Evolutionary conservation across 345 rosid species (phyloP), one percentile per base, ranked within the genome.

Genomic region (Clarkia xantiana): DNA sequence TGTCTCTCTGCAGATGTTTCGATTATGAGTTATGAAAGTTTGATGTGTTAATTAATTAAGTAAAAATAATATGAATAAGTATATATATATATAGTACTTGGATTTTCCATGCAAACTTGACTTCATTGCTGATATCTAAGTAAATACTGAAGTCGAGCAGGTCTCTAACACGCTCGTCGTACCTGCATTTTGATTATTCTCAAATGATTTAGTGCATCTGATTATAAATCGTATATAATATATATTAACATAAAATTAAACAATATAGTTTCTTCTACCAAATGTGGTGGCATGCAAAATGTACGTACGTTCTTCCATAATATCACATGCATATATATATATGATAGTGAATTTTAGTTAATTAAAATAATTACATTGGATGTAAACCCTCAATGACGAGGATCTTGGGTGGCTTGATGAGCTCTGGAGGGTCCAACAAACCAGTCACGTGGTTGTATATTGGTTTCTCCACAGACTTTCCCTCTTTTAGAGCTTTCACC

Each of bases 331-430:
- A 44, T 44, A 44, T 14, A n/a, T n/a, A n/a, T n/a, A n/a, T n/a
- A n/a, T n/a, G n/a, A n/a, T n/a, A n/a, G n/a, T n/a, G n/a, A n/a
- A n/a, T n/a, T n/a, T n/a, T n/a, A n/a, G n/a, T n/a, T n/a, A n/a
- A n/a, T n/a, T n/a, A n/a, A n/a, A n/a, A n/a, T 12, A 13, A 22
- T 84, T 79, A 91, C 98, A 91, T 86, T 25, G 98, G 98, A 54
- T 91, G 98, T 53, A 91, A 66, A 12, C 98, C 98, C 80, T 91
- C 98, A 57, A 91, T 86, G 60, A 91, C 96, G 40, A 83, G 89
- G 64, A 91, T 86, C 87, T 79, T 91, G 10, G 98, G 98, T 22
- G 98, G 94, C 53, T 79, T 75, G 51, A 79, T 91, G 67, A 78
- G 76, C 75, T 91, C 98, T 12, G 96, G 89, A 14, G 98, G 79